Conservation (phyloP, 805 yeast genomes). For the Saturnispora hagleri region DNA sequence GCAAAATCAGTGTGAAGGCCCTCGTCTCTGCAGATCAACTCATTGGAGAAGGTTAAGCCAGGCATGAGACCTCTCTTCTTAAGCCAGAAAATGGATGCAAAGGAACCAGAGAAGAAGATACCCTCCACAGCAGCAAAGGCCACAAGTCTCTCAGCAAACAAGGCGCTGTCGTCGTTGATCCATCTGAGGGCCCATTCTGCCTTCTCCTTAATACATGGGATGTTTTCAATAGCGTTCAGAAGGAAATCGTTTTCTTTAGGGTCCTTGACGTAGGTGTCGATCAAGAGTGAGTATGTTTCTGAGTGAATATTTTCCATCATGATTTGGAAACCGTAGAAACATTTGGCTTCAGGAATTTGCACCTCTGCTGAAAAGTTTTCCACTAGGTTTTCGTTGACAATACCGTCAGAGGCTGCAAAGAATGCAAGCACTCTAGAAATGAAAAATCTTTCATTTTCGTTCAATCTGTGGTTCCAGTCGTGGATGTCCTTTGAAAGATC, state of each 20-base stretch:
- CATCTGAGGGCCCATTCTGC: constrained; percentile 99
- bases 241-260: constrained; percentile 85
- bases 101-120: constrained; percentile 95
- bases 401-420: constrained; percentile 98
- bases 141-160: constrained; percentile 90
- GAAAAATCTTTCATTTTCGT: constrained; percentile 86
- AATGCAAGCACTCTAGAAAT: constrained; percentile 90
- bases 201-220: constrained; percentile 93
- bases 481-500: constrained; percentile 84
- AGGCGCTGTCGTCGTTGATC: constrained; percentile 81
- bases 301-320: constrained; percentile 99
- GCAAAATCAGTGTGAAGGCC: constrained; percentile 99
- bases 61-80: constrained; percentile 99
- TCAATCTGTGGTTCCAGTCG: constrained; percentile 89
- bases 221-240: constrained; percentile 92
- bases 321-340: constrained; percentile 98
- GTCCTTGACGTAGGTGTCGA: constrained; percentile 93
- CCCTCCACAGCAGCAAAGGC: constrained; percentile 99
- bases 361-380: constrained; percentile 97
- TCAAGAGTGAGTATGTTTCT: constrained; percentile 90
- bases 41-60: constrained; percentile 95
- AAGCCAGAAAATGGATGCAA: constrained; percentile 97
- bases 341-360: constrained; percentile 94
- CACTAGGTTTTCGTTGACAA: constrained; percentile 93
- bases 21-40: constrained; percentile 95